Base-by-base conservation (phyloP, 495 filamentous ascomycete genomes). In the Penicillium crystallinum region DNA sequence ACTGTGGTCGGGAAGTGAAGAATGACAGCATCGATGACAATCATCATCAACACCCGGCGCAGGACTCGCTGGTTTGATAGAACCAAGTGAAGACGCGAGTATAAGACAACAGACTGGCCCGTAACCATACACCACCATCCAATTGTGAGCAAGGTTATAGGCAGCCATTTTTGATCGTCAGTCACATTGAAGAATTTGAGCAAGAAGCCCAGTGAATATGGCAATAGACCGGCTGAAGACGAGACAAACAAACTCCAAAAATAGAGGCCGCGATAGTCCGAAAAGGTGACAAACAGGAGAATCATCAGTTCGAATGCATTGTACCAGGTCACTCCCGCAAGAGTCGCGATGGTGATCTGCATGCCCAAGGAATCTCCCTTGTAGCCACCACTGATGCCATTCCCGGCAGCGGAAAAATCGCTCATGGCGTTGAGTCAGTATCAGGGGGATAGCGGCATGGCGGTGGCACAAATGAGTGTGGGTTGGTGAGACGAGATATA, bases 81-180 rank as follows among this genome's bases (percentile, higher is more conserved):
- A 33, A 88, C 71, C 36, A 87, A 67, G 57, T 86, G 81, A 4
- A 88, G 74, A n/a, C 84, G 77, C 3, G 83, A 87, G 67, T 82
- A 88, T 17, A 88, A 71, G 10, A 88, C 83, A 35, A 87, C 57
- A 4, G 81, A 81, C 62, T 86, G 83, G 15, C 82, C 83, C 0
- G 81, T 84, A 4, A 88, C 81, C 81, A 86, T 85, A 17, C 56
- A 58, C 49, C 72, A 79, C 84, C 83, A 88, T 15, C 84, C 83
- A 17, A 81, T 48, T 23, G 73, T 75, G 41, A 78, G 55, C 12
- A 81, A 60, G 5, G 71, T 71, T n/a, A 76, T 64, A 8, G 72
- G 62, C 4, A 76, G 52, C 65, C 73, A 69, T 45, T 57, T 56
- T 15, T 29, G 15, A 18, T 54, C 65, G 4, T 59, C 61, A n/a